phyloP scores from a whole-genome alignment of 1,284 basidiomycete genomes.

The Somion occarium region DNA sequence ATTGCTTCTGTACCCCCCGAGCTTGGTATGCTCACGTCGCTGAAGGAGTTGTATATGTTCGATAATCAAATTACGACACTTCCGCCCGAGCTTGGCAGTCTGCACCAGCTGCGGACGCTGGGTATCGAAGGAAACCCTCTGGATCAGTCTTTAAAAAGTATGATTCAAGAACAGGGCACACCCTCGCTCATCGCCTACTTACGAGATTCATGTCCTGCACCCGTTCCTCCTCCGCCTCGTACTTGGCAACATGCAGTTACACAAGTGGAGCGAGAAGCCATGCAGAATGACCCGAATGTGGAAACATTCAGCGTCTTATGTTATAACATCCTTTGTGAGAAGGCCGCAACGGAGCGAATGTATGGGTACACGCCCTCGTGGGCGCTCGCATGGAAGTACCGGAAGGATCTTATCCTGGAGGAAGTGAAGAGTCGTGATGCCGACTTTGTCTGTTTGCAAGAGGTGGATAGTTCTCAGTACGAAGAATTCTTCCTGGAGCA shows the following conservation, averaged over 20 bases:
- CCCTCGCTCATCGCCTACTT: conserved; percentile 83
- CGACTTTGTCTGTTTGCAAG: conserved; percentile 93
- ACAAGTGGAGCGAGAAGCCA: conserved; percentile 59
- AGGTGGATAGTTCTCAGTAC: conserved; percentile 92
- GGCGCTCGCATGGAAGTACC: conserved; percentile 94
- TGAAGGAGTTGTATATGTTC: conserved; percentile 93
- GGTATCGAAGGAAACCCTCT: conserved; percentile 97
- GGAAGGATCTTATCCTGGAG: conserved; percentile 86
- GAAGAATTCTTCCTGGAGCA: conserved; percentile 89
- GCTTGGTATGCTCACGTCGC: conserved; percentile 84
- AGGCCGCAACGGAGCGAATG: conserved; percentile 83
- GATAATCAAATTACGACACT: conserved; percentile 89
- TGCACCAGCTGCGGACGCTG: conserved; percentile 91
- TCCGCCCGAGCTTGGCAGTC: conserved; percentile 83
- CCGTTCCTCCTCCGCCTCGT: conserved; percentile 80
- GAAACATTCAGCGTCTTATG: conserved; percentile 81
- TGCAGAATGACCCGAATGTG: conserved; percentile 48
- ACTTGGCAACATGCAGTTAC: conserved; percentile 77
- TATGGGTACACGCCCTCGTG: conserved; percentile 98
- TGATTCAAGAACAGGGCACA: conserved; percentile 94
- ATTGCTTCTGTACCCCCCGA: conserved; percentile 81
- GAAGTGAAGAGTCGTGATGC: conserved; percentile 83
- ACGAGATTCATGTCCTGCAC: conserved; percentile 84
- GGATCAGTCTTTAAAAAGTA: conserved; percentile 69
- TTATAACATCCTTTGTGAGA: conserved; percentile 96